These are phyloP conservation scores for Strombidium stylifer DNA, from an alignment of 73 alveolate genomes.

Conservation along the genomic window DNA sequence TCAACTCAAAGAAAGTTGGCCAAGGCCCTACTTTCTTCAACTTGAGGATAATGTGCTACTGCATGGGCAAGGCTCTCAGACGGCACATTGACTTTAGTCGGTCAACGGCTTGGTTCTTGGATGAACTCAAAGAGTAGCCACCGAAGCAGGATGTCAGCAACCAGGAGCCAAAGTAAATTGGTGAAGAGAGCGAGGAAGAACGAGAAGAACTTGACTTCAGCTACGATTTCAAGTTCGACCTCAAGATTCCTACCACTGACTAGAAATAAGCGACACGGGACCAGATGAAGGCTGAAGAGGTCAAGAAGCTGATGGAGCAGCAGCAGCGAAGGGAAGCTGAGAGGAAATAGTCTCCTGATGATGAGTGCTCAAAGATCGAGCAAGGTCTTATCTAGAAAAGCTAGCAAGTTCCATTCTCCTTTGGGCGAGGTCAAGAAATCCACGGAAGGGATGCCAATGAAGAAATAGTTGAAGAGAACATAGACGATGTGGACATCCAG, in stretches of 20 bases:
- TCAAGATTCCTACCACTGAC: slow-evolving; percentile 2
- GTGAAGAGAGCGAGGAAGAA: not conserved
- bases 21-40: slow-evolving; percentile 30
- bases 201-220: slow-evolving; percentile 18
- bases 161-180: not conserved
- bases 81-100: slow-evolving; percentile 27
- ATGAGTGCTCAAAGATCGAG: too few relatives aligned
- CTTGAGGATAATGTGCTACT: slow-evolving; percentile 24
- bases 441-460: too few relatives aligned
- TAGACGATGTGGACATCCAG: too few relatives aligned
- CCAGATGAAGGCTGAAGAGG: slow-evolving; percentile 24
- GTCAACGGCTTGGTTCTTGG: slow-evolving; percentile 15
- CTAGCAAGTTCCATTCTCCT: too few relatives aligned
- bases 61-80: slow-evolving; percentile 37
- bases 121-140: slow-evolving; percentile 24
- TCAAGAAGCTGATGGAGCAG: slow-evolving; percentile 4
- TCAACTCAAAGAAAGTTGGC: slow-evolving; percentile 46
- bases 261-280: slow-evolving; percentile 2
- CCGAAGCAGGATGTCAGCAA: not conserved
- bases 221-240: slow-evolving; percentile 19
- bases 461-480: too few relatives aligned
- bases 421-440: too few relatives aligned
- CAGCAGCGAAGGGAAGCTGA: not conserved
- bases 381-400: too few relatives aligned
- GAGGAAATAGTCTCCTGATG: too few relatives aligned